phyloP scores from a whole-genome alignment of 495 filamentous ascomycete genomes.

The Neurospora sp. region DNA sequence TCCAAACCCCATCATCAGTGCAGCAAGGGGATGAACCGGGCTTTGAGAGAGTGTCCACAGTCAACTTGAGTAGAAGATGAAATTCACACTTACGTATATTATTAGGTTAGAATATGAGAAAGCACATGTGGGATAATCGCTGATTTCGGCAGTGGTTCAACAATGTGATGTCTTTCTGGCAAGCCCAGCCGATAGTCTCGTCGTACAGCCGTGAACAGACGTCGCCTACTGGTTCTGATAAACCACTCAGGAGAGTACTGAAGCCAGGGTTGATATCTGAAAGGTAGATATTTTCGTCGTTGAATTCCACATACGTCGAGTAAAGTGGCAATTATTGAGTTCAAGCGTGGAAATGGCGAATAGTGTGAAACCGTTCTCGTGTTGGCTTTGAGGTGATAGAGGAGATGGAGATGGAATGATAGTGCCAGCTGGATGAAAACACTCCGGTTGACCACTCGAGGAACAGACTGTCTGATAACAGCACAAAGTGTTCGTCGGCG shows the following conservation, averaged over 20 bases:
- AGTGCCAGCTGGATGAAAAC: background rate
- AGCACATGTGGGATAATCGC: background rate
- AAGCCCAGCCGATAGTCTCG: background rate
- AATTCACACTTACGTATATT: background rate
- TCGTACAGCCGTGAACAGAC: background rate
- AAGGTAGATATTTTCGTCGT: background rate
- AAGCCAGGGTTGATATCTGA: background rate
- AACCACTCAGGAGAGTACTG: background rate
- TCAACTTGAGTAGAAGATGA: background rate
- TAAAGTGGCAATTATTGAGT: background rate
- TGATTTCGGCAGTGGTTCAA: background rate
- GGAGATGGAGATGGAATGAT: background rate
- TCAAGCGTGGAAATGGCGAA: background rate
- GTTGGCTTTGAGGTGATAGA: background rate
- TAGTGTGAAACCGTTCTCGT: background rate
- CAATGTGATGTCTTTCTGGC: background rate
- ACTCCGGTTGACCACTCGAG: constrained; percentile 2
- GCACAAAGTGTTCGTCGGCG: constrained; percentile 1
- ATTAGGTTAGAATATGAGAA: background rate
- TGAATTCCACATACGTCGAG: background rate
- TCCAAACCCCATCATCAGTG: background rate
- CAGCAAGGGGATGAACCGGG: background rate
- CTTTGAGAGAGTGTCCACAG: background rate
- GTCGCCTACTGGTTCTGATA: background rate
- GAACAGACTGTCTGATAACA: constrained; percentile 6